phyloP scores from a whole-genome alignment of 2,329 filamentous ascomycete species.

The Ilyonectria sp. region DNA sequence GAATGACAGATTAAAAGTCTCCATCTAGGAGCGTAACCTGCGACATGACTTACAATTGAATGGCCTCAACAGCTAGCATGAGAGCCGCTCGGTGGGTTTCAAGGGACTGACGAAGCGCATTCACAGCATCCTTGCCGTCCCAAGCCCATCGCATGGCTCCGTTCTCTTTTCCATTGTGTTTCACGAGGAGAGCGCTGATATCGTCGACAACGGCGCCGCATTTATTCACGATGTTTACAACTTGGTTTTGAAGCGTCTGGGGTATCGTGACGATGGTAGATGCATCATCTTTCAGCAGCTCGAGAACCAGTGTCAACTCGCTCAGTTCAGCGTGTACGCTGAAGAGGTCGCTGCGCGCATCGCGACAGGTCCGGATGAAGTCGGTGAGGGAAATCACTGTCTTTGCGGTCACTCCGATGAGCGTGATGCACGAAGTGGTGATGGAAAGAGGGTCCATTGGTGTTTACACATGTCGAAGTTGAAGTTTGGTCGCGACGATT shows the following conservation, averaged over 20 bases:
- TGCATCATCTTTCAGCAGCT: conserved; percentile 7
- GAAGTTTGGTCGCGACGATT: not conserved
- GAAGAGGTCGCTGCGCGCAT: not conserved
- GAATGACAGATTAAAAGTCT: not conserved
- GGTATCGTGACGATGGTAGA: not conserved
- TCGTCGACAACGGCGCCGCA: not conserved
- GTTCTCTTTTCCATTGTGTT: not conserved
- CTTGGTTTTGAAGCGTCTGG: not conserved
- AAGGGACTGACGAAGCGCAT: not conserved
- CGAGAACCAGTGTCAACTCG: conserved; percentile 8
- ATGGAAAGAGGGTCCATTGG: conserved; percentile 10
- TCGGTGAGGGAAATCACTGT: not conserved
- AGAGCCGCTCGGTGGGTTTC: conserved; percentile 5
- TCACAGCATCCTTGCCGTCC: conserved; percentile 10
- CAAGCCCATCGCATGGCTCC: conserved; percentile 5
- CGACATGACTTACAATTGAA: conserved; percentile 2
- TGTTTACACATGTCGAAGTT: not conserved
- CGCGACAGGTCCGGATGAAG: conserved; percentile 2
- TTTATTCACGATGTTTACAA: conserved; percentile 4
- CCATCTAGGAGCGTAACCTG: not conserved
- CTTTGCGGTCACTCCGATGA: not conserved
- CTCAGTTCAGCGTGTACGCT: conserved; percentile 1
- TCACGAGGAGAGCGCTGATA: not conserved
- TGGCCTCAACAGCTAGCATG: not conserved
- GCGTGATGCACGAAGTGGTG: conserved; percentile 17